Conservation (phyloP, 2,329 filamentous ascomycete species). For the Aspergillus ibericus region DNA sequence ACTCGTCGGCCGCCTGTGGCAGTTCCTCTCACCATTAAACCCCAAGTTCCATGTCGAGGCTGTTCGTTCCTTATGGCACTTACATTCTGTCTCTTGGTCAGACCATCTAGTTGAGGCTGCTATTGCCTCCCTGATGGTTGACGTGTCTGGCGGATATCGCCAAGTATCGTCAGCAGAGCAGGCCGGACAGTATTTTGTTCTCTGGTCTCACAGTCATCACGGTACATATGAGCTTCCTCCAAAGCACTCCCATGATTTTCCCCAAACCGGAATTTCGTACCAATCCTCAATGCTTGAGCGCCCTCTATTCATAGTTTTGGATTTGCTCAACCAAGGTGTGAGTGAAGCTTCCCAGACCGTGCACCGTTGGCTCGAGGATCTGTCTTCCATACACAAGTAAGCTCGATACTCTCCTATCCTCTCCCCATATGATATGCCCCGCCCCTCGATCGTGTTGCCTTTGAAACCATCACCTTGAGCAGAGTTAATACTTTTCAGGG, state of each 20-base stretch:
- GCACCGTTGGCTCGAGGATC: slow-evolving; percentile 72
- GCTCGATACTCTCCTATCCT: slow-evolving; percentile 24
- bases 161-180: slow-evolving; percentile 36
- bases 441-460: too few species aligned
- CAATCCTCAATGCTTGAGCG: slow-evolving; percentile 68
- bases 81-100: slow-evolving; percentile 70
- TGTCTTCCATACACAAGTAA: slow-evolving; percentile 52
- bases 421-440: slow-evolving; percentile 1
- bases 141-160: slow-evolving; percentile 32
- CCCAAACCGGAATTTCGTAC: slow-evolving; percentile 33
- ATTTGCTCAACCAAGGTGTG: slow-evolving; percentile 70
- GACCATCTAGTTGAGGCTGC: slow-evolving; percentile 79
- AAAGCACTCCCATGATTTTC: slow-evolving; percentile 31
- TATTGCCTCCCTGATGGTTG: slow-evolving; percentile 68
- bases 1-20: slow-evolving; percentile 74
- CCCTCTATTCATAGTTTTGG: slow-evolving; percentile 78
- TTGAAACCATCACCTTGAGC: too few species aligned
- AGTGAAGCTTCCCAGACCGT: slow-evolving; percentile 75
- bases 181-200: slow-evolving; percentile 41
- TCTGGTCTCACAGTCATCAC: slow-evolving; percentile 47
- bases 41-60: slow-evolving; percentile 96
- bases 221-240: slow-evolving; percentile 38
- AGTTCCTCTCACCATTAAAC: slow-evolving; percentile 73
- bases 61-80: slow-evolving; percentile 78
- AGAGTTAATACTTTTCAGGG: slow-evolving; percentile 21